Evolutionary conservation across 306 rosid genomes (phyloP), one percentile per base, ranked within the genome.

Genomic region (Begonia masoniana): DNA sequence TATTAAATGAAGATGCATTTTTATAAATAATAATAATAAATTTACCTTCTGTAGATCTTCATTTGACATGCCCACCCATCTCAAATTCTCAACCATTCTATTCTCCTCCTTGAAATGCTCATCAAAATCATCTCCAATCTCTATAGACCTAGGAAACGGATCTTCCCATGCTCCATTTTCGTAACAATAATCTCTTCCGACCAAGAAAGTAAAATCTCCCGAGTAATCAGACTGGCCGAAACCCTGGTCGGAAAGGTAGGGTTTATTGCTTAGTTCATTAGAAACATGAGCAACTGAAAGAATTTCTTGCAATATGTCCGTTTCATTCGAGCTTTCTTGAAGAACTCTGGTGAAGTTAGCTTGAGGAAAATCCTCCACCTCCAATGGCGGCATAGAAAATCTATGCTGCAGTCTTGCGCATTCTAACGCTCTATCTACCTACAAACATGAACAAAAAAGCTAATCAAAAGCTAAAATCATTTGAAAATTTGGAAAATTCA

Each of bases 401-500:
- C 91, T 74, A 50, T 82, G 87, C 43, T 85, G 94, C 78, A 85
- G 64, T 79, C 97, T 78, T 72, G 97, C 97, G 59, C 94, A 85
- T 77, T 89, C 94, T 54, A 82, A 55, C 26, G 97, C 94, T 68
- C 80, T 65, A 62, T 89, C 95, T 45, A 89, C 94, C 97, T 89
- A 43, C 45, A 54, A 62, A 68, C 47, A 55, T 46, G 55, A 4
- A 52, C 14, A 15, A 43, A 6, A n/a, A 26, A 7, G 5, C 41
- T 21, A 35, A 54, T 54, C 5, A 50, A 26, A 26, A 10, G 12
- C 42, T 14, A 53, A 24, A 11, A 54, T 31, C 8, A 15, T 51
- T 17, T 51, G n/a, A 19, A 11, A 15, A 2, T 31, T 31, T 31
- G n/a, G 36, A 19, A 4, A 15, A 4, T 7, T 31, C 8, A 7